Conservation (phyloP, 768 basidiomycete genomes). For the Chalciporus piperatus region DNA sequence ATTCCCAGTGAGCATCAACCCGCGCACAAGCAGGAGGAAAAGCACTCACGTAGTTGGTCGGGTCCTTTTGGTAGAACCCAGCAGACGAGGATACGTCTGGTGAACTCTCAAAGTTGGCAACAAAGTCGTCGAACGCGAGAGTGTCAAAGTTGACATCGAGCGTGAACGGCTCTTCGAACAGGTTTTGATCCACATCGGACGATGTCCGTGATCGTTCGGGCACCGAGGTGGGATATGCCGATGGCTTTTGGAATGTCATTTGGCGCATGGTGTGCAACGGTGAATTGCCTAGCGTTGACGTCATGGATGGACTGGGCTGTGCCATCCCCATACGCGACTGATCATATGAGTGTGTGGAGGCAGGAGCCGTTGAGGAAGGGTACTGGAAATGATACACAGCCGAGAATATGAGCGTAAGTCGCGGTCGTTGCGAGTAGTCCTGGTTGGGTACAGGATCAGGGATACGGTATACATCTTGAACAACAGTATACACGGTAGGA, state of each 20-base stretch:
- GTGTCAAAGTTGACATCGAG: conserved; percentile 29
- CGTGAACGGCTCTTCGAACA: conserved; percentile 30
- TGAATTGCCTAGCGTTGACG: conserved; percentile 12
- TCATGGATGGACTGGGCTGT: conserved; percentile 10
- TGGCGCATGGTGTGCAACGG: neutral
- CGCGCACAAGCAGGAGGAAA: neutral
- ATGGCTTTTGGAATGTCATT: conserved; percentile 8
- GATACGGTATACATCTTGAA: conserved; percentile 54
- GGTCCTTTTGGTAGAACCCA: conserved; percentile 27
- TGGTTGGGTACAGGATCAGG: conserved; percentile 23
- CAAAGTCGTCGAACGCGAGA: conserved; percentile 26
- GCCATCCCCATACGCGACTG: conserved; percentile 12
- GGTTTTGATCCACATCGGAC: conserved; percentile 16
- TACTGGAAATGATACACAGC: conserved; percentile 59
- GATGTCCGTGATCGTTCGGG: neutral
- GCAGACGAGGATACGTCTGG: conserved; percentile 18
- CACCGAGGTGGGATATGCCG: neutral
- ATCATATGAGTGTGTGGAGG: conserved; percentile 8
- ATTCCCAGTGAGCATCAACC: conserved; percentile 8
- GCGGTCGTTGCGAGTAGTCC: conserved; percentile 20
- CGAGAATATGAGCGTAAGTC: conserved; percentile 44
- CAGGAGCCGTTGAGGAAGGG: conserved; percentile 10
- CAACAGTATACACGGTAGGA: conserved; percentile 62
- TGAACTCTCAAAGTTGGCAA: conserved; percentile 15
- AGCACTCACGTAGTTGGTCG: conserved; percentile 35